Conservation (phyloP, 768 basidiomycete species). For the Kwoniella sp. region DNA sequence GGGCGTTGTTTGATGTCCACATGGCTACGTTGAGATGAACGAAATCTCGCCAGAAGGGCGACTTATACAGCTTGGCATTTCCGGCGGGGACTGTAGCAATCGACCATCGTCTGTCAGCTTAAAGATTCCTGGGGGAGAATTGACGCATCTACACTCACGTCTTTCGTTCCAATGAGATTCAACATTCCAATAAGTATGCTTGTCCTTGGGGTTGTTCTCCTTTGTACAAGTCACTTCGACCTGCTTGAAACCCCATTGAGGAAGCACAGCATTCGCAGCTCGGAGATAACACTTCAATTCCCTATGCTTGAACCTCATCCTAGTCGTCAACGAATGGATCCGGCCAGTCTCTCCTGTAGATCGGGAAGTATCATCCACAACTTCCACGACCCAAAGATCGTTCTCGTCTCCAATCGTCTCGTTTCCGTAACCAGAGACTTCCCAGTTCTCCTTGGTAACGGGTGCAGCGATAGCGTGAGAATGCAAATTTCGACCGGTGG, state of each 20-base stretch:
- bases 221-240: constrained; percentile 92
- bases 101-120: neutral
- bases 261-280: constrained; percentile 83
- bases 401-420: constrained; percentile 79
- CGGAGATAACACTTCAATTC: constrained; percentile 81
- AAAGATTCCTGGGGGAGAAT: too few relatives aligned
- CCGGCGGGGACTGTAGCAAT: constrained; percentile 71
- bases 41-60: constrained; percentile 94
- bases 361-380: constrained; percentile 81
- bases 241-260: constrained; percentile 99
- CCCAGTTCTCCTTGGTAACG: constrained; percentile 80
- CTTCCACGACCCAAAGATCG: constrained; percentile 90
- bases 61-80: constrained; percentile 77
- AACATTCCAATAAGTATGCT: constrained; percentile 96
- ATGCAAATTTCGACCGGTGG: constrained; percentile 89
- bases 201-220: constrained; percentile 75
- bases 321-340: constrained; percentile 88
- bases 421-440: constrained; percentile 95
- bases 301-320: constrained; percentile 78
- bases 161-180: constrained; percentile 97
- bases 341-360: constrained; percentile 63
- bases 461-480: constrained; percentile 87
- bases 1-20: constrained; percentile 99
- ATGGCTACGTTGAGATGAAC: constrained; percentile 99
- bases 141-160: constrained; percentile 62